These are phyloP conservation scores for Penicillium subrubescens DNA, from an alignment of 495 filamentous ascomycete species.

Conservation along the genomic window DNA sequence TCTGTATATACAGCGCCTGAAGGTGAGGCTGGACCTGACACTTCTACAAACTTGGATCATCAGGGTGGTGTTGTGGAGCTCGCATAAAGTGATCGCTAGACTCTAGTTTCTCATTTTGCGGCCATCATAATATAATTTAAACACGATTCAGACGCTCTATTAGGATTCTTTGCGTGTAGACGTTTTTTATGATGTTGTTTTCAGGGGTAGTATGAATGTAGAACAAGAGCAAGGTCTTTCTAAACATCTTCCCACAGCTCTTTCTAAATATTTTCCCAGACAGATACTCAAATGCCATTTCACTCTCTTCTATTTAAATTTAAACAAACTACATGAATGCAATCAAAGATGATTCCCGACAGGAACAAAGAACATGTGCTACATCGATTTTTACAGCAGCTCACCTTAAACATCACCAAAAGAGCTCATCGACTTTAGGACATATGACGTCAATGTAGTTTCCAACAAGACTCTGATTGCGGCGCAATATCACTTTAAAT, in stretches of 20 bases:
- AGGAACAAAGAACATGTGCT: no score
- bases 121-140: neutral
- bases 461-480: neutral
- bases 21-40: neutral
- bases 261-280: no score
- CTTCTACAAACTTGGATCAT: neutral
- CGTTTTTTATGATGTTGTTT: no score
- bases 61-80: neutral
- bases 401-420: neutral
- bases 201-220: no score
- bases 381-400: neutral
- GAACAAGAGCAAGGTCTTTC: no score
- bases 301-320: no score
- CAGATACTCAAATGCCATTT: neutral
- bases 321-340: no score
- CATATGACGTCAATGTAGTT: neutral
- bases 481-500: neutral
- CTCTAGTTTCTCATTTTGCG: neutral
- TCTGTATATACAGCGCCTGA: slow-evolving; percentile 32
- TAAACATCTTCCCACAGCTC: no score
- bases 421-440: neutral
- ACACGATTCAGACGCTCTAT: neutral
- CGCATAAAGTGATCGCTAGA: neutral
- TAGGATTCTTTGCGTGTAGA: neutral
- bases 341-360: no score